Evolutionary conservation across 495 filamentous ascomycete genomes (phyloP).

Genomic region (Lasiosphaeria ovina): DNA sequence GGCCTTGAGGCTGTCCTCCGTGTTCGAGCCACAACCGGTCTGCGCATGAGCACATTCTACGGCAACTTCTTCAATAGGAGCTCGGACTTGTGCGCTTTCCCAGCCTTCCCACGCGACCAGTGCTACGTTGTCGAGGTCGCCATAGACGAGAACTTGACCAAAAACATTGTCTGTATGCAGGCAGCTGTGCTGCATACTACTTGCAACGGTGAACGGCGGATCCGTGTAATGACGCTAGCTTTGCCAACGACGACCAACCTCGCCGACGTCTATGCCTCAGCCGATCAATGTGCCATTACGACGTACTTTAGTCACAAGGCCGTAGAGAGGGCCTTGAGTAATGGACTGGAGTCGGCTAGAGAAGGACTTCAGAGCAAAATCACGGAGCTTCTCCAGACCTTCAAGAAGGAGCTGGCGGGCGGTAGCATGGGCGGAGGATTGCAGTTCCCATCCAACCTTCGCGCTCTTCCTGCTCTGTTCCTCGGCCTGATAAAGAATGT

Average conservation of each 20-base stretch:
- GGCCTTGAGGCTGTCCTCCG: conserved; percentile 94
- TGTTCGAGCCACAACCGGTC: conserved; percentile 88
- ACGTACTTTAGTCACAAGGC: conserved; percentile 97
- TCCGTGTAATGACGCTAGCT: conserved; percentile 89
- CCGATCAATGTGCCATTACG: conserved; percentile 88
- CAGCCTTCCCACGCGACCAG: conserved; percentile 95
- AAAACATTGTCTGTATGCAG: conserved; percentile 91
- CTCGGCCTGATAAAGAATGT: conserved; percentile 94
- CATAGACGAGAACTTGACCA: conserved; percentile 91
- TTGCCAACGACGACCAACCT: conserved; percentile 88
- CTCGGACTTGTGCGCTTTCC: conserved; percentile 95
- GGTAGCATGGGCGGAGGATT: conserved; percentile 92
- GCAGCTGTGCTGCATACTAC: conserved; percentile 95
- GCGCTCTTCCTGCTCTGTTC: conserved; percentile 86
- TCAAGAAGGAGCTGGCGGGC: conserved; percentile 93
- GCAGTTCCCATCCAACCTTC: conserved; percentile 89
- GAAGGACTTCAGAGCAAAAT: conserved; percentile 88
- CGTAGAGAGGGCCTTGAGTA: conserved; percentile 82
- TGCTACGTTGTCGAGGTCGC: conserved; percentile 98
- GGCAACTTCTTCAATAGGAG: conserved; percentile 99
- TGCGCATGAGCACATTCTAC: conserved; percentile 97
- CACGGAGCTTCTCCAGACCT: conserved; percentile 90
- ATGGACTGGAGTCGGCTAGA: conserved; percentile 83
- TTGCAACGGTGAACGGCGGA: conserved; percentile 93
- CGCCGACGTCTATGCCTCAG: conserved; percentile 89